Percentiles rank a stretch among this genome's conserved stretches.
Conservation (phyloP, 768 basidiomycete genomes). For the Amanita molliuscula region DNA sequence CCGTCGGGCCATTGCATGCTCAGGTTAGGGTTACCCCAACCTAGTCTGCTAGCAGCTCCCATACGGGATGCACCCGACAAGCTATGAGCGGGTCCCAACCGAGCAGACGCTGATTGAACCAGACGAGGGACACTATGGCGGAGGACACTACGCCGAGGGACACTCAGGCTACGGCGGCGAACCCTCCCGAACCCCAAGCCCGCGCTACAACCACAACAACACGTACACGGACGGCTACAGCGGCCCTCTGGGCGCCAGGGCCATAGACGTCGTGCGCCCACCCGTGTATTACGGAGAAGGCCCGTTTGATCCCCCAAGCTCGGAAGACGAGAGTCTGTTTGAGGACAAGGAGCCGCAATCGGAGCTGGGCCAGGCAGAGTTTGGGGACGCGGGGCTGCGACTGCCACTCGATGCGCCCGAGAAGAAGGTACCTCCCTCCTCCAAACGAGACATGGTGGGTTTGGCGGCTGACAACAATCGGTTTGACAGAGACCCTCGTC, state of each 20-base stretch:
- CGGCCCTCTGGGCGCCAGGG: not conserved
- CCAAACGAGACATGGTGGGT: conserved; percentile 49
- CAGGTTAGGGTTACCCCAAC: conserved; percentile 11
- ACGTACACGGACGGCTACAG: no score
- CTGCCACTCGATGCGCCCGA: not conserved
- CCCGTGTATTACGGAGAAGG: conserved; percentile 64
- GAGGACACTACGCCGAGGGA: not conserved
- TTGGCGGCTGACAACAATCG: not conserved
- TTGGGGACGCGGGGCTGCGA: conserved; percentile 9
- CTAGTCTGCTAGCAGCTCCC: not conserved
- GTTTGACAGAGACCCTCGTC: conserved; percentile 34
- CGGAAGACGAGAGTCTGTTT: conserved; percentile 55
- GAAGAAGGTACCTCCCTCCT: not conserved
- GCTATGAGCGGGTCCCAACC: conserved; percentile 7
- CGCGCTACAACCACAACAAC: no score
- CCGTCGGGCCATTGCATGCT: conserved; percentile 26
- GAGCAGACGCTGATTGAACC: not conserved
- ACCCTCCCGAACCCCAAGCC: no score
- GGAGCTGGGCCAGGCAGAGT: conserved; percentile 6
- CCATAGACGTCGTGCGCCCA: conserved; percentile 12
- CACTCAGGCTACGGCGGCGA: no score
- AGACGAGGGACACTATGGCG: not conserved
- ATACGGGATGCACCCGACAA: conserved; percentile 5
- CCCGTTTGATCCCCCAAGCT: conserved; percentile 67
- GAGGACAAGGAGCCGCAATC: conserved; percentile 29